Evolutionary conservation across 768 basidiomycete species (phyloP).

Genomic region (Psilocybe cyanescens): DNA sequence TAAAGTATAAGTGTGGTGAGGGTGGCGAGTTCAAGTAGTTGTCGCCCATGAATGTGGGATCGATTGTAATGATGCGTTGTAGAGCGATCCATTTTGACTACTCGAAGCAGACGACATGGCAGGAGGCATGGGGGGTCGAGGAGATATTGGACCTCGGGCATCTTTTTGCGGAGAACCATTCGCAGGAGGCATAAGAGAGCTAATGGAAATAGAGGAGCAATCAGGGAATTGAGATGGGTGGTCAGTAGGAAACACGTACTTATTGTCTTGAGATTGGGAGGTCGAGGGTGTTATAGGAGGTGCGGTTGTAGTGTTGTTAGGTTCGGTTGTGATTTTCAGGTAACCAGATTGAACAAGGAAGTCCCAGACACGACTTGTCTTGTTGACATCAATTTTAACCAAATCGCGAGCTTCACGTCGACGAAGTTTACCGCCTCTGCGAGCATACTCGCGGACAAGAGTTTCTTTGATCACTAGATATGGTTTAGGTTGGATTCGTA

Average conservation of each 20-base stretch:
- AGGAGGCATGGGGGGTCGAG: constrained; percentile 33
- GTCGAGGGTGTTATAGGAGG: constrained; percentile 36
- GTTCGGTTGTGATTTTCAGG: constrained; percentile 69
- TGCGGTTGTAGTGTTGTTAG: constrained; percentile 43
- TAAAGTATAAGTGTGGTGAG: constrained; percentile 18
- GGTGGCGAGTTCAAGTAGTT: constrained; percentile 15
- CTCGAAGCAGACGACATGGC: constrained; percentile 34
- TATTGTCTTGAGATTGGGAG: constrained; percentile 34
- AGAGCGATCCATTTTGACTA: constrained; percentile 42
- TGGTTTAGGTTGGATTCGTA: constrained; percentile 93
- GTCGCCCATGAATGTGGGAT: constrained; percentile 34
- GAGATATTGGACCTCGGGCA: constrained; percentile 27
- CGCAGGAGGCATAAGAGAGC: constrained; percentile 23
- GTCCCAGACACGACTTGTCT: constrained; percentile 92
- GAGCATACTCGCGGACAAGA: constrained; percentile 90
- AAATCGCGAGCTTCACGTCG: constrained; percentile 88
- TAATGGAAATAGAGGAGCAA: constrained; percentile 9
- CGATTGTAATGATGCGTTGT: constrained; percentile 35
- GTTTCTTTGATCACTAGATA: constrained; percentile 97
- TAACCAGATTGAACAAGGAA: constrained; percentile 88
- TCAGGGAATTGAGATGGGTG: too few species aligned
- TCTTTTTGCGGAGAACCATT: constrained; percentile 40
- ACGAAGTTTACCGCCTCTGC: constrained; percentile 85
- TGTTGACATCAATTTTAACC: constrained; percentile 92
- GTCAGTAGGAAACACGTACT: constrained; percentile 30